Evolutionary conservation across 1,139 yeast species (phyloP).

Genomic region (Lodderomyces margitis): DNA sequence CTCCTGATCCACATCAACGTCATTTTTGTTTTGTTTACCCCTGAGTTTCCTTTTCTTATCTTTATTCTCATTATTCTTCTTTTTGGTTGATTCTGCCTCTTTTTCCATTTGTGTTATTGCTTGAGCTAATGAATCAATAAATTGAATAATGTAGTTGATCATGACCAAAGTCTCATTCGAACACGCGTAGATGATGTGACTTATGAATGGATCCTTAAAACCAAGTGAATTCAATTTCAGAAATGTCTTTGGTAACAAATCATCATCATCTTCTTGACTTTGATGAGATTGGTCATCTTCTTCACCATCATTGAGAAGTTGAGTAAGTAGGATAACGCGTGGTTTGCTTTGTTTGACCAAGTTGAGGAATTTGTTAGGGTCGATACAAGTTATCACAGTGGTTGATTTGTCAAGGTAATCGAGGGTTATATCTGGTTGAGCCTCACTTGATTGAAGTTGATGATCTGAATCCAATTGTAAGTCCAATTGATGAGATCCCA

Average conservation of each 20-base stretch:
- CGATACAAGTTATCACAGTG: slow-evolving; percentile 6
- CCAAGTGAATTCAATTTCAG: slow-evolving; percentile 22
- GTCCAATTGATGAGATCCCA: not conserved
- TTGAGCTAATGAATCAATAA: not conserved
- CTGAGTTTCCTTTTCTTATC: not conserved
- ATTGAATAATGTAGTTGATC: slow-evolving; percentile 3
- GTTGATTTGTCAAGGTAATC: slow-evolving; percentile 7
- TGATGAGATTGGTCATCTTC: not conserved
- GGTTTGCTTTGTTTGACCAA: slow-evolving; percentile 4
- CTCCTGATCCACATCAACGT: not conserved
- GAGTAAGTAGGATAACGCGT: slow-evolving; percentile 3
- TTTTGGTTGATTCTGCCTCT: not conserved
- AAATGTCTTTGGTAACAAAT: slow-evolving; percentile 14
- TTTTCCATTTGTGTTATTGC: not conserved
- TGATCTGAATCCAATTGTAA: too few relatives aligned
- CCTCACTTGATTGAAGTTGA: not conserved
- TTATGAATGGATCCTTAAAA: slow-evolving; percentile 23
- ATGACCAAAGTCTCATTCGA: slow-evolving; percentile 18
- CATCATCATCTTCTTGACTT: slow-evolving; percentile 5
- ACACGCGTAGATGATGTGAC: slow-evolving; percentile 29
- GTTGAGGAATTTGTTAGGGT: slow-evolving; percentile 1
- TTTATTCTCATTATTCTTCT: not conserved
- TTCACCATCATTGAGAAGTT: not conserved
- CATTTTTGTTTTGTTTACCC: not conserved
- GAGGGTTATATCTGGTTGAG: not conserved